Conservation (phyloP, 2,329 filamentous ascomycete species). For the Diaporthe eres region DNA sequence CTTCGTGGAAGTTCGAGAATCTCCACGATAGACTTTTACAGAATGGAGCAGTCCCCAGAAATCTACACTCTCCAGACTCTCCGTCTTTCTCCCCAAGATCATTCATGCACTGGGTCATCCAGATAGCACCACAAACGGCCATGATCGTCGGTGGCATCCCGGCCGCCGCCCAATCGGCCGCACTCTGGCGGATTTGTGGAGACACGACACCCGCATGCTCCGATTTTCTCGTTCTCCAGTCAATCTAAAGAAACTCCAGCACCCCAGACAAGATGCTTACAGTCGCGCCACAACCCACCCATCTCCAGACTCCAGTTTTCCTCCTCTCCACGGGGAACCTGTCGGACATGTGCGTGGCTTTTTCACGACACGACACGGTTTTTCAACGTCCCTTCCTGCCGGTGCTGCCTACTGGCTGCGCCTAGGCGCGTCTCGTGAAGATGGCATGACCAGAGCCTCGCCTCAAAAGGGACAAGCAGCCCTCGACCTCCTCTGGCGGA, state of each 20-base stretch:
- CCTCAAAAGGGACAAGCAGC: background rate
- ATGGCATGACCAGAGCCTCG: slow-evolving; percentile 6
- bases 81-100: slow-evolving; percentile 34
- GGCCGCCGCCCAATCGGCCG: slow-evolving; percentile 20
- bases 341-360: background rate
- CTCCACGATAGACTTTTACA: background rate
- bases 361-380: background rate
- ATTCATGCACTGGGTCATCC: background rate
- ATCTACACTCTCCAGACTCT: slow-evolving; percentile 18
- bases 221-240: background rate
- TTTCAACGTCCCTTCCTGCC: background rate
- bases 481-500: background rate
- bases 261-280: background rate
- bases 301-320: slow-evolving; percentile 38
- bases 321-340: slow-evolving; percentile 33
- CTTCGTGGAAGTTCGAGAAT: background rate
- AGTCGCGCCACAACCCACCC: slow-evolving; percentile 26
- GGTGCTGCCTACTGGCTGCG: slow-evolving; percentile 1
- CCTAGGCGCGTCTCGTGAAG: slow-evolving; percentile 14
- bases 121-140: background rate
- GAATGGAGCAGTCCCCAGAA: slow-evolving; percentile 4
- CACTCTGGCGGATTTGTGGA: slow-evolving; percentile 31
- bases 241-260: slow-evolving; percentile 5
- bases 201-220: slow-evolving; percentile 18
- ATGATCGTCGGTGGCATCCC: slow-evolving; percentile 34